Evolutionary conservation across 768 basidiomycete species (phyloP), one percentile per base, ranked within the genome.

Genomic region (Candolleomyces efflorescens): DNA sequence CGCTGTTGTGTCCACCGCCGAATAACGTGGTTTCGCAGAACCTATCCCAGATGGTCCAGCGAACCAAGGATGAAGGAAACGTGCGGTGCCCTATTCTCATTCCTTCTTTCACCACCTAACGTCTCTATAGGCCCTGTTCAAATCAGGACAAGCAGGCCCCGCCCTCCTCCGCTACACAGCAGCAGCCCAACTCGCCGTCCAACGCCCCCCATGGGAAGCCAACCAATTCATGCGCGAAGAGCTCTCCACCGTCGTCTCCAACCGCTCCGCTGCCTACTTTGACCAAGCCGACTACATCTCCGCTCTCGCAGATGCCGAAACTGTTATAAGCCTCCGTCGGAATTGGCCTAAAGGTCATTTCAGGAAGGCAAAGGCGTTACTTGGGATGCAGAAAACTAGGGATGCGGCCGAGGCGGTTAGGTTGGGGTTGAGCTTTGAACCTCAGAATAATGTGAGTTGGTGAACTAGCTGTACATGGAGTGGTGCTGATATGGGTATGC

Each of bases 281-380:
- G 90, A 91, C 61, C 73, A 83, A 13, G 84, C 83, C 10, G 92
- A 95, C 70, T 87, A 77, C 63, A 78, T 92, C 52, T 81, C 83
- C 22, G 89, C 94, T 3, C 74, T 95, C 7, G 86, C 86, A 24
- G 97, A 99, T 67, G 94, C 97, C 0, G 94, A 98, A 56, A 32
- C 43, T 13, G 57, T 98, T 66, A 87, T 97, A 43, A 72, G 82
- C 61, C 74, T 97, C 53, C 90, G 93, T 66, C 79, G 86, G 56
- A 86, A 85, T 46, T 98, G 96, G 95, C 84, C 90, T 65, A 99
- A 98, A 68, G 97, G 94, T 0, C 92, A 98, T 71, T 97, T 97
- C 78, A 81, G 97, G 58, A 94, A 90, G 68, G 90, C 92, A 2
- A 93, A 92, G 68, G 93, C 96, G 0, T 75, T 99, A 44, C 75